Percentiles rank a stretch among this genome's conserved stretches.
Evolutionary conservation across 495 filamentous ascomycete species (phyloP).

Genomic region (Xylaria venustula): DNA sequence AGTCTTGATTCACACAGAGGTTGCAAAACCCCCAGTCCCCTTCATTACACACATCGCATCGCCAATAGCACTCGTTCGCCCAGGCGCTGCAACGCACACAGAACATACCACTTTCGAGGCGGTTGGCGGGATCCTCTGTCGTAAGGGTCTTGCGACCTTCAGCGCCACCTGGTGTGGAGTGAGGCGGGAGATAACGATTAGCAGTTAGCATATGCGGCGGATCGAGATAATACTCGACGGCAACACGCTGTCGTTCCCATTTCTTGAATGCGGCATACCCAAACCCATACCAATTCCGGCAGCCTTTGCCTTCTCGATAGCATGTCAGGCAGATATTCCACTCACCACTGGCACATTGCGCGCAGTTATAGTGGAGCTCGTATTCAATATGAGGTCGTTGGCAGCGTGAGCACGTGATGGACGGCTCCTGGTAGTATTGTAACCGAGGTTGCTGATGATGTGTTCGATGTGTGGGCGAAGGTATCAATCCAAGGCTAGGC

Average conservation of each 20-base stretch:
- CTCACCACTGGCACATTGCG: conserved; percentile 61
- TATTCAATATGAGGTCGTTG: conserved; percentile 68
- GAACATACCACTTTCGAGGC: conserved; percentile 79
- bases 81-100: conserved; percentile 70
- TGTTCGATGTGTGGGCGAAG: conserved; percentile 24
- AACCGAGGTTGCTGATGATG: conserved; percentile 33
- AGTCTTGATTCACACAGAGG: conserved; percentile 72
- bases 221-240: conserved; percentile 32
- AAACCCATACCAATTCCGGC: conserved; percentile 78
- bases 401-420: conserved; percentile 70
- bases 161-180: conserved; percentile 40
- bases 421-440: conserved; percentile 63
- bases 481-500: conserved; percentile 29
- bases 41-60: conserved; percentile 78
- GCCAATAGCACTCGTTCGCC: conserved; percentile 79
- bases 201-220: conserved; percentile 66
- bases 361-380: conserved; percentile 76
- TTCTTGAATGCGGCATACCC: conserved; percentile 58
- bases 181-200: conserved; percentile 63
- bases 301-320: conserved; percentile 71
- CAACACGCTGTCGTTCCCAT: conserved; percentile 46
- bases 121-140: conserved; percentile 60
- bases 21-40: conserved; percentile 93
- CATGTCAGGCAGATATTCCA: conserved; percentile 79
- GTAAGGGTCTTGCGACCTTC: conserved; percentile 54